phyloP scores from a whole-genome alignment of 1,284 basidiomycete genomes.

The Puccinia coronata region DNA sequence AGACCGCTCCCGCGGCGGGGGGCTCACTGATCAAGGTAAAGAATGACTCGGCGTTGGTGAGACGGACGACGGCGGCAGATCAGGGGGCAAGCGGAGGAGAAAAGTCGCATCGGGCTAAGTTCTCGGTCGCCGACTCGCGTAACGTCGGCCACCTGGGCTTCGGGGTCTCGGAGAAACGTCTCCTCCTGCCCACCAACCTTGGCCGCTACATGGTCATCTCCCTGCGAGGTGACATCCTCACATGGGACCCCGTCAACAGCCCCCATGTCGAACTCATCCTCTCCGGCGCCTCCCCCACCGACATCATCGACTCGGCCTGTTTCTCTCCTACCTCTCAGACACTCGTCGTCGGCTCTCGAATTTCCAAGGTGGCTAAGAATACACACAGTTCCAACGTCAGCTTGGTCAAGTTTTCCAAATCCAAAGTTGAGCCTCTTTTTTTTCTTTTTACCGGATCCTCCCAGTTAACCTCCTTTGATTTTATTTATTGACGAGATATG shows the following conservation, averaged over 20 bases:
- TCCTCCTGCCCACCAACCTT: slow-evolving; percentile 28
- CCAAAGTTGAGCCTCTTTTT: neutral
- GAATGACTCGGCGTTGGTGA: neutral
- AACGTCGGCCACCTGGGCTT: slow-evolving; percentile 23
- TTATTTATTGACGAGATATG: neutral
- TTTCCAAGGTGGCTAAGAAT: neutral
- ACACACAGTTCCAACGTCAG: slow-evolving; percentile 14
- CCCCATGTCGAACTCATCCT: slow-evolving; percentile 18
- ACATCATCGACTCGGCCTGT: slow-evolving; percentile 45
- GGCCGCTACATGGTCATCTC: slow-evolving; percentile 32
- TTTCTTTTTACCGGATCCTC: slow-evolving; percentile 2
- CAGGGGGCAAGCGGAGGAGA: neutral
- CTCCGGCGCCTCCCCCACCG: slow-evolving; percentile 31
- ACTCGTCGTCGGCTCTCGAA: slow-evolving; percentile 29
- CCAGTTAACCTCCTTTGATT: neutral
- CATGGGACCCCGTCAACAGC: slow-evolving; percentile 14
- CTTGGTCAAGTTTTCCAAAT: slow-evolving; percentile 22
- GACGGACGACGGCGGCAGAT: neutral
- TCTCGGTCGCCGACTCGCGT: neutral
- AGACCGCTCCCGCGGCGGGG: neutral
- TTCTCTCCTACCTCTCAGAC: slow-evolving; percentile 10
- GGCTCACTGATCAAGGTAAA: too few species aligned
- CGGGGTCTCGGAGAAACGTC: slow-evolving; percentile 36
- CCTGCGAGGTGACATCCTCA: slow-evolving; percentile 32
- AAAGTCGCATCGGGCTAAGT: neutral